Conservation (phyloP, 768 basidiomycete genomes). For the Sporobolomyces pararoseus region DNA sequence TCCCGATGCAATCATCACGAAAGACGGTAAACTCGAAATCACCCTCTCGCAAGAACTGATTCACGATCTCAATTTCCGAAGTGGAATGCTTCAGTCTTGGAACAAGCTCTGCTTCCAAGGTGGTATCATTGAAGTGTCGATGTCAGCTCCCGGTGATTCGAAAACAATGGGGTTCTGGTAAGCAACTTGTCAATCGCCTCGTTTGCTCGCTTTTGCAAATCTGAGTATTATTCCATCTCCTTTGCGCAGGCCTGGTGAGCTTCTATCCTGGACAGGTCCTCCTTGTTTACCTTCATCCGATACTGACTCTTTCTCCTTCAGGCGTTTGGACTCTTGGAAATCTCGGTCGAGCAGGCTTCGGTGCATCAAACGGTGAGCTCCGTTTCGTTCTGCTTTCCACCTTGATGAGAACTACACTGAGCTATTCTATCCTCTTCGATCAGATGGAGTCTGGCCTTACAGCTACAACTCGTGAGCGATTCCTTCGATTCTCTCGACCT, state of each 20-base stretch:
- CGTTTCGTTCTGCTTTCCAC: not conserved
- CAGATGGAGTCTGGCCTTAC: conserved; percentile 64
- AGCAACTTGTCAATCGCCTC: no score
- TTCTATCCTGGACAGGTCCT: no score
- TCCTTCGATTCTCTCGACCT: not conserved
- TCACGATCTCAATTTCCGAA: conserved; percentile 27
- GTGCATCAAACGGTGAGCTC: conserved; percentile 62
- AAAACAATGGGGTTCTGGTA: conserved; percentile 27
- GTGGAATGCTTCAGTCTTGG: conserved; percentile 42
- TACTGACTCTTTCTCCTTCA: not conserved
- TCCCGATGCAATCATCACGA: conserved; percentile 49
- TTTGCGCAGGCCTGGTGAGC: no score
- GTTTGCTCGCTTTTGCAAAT: no score
- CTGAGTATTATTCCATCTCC: no score
- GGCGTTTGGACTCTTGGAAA: conserved; percentile 80
- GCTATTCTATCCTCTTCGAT: not conserved
- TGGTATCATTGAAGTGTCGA: conserved; percentile 35
- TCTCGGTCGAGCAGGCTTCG: conserved; percentile 79
- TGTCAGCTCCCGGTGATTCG: conserved; percentile 8
- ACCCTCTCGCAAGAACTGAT: conserved; percentile 30
- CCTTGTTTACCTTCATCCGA: not conserved
- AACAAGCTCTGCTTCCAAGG: conserved; percentile 46
- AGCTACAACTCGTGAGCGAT: conserved; percentile 27
- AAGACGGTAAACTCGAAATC: conserved; percentile 47
- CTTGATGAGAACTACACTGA: no score